Evolutionary conservation across 495 filamentous ascomycete genomes (phyloP).

Genomic region (Pseudoneurospora amorphoporcata): DNA sequence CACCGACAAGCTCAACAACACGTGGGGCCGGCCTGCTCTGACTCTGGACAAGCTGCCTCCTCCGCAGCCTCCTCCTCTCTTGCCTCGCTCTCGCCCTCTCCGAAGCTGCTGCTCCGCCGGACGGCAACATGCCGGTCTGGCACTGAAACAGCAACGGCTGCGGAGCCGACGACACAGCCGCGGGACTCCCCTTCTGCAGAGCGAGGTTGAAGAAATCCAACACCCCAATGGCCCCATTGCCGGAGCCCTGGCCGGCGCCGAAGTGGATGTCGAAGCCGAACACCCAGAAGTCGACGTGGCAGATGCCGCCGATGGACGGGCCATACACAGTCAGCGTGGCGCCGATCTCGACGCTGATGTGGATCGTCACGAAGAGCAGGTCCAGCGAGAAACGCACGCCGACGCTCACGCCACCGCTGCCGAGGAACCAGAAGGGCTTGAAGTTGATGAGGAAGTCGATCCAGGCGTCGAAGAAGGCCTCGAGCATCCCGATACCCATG

Average conservation of each 20-base stretch:
- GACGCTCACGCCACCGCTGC: constrained; percentile 23
- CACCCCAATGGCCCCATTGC: background rate
- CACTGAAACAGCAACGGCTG: too few relatives aligned
- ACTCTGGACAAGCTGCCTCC: background rate
- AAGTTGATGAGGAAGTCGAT: constrained; percentile 40
- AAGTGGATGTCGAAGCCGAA: constrained; percentile 34
- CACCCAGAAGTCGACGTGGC: constrained; percentile 37
- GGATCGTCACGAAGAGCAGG: constrained; percentile 21
- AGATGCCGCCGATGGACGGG: constrained; percentile 26
- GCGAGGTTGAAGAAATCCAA: background rate
- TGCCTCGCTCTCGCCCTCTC: background rate
- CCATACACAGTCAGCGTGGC: constrained; percentile 28
- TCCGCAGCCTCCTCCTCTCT: background rate
- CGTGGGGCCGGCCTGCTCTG: background rate
- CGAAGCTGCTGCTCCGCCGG: background rate
- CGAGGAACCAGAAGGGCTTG: constrained; percentile 35
- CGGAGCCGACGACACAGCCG: too few relatives aligned
- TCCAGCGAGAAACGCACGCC: constrained; percentile 29
- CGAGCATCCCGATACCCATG: constrained; percentile 20
- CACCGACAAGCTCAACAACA: too few relatives aligned
- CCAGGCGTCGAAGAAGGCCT: constrained; percentile 33
- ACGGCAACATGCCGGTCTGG: too few relatives aligned
- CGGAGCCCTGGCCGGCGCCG: constrained; percentile 12
- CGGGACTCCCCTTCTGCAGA: too few relatives aligned
- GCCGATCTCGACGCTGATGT: constrained; percentile 25